A percentile compares a stretch with the other conserved stretches of the same genome.
phyloP scores from a whole-genome alignment of 2,329 filamentous ascomycete genomes.

The Neobulgaria alba region DNA sequence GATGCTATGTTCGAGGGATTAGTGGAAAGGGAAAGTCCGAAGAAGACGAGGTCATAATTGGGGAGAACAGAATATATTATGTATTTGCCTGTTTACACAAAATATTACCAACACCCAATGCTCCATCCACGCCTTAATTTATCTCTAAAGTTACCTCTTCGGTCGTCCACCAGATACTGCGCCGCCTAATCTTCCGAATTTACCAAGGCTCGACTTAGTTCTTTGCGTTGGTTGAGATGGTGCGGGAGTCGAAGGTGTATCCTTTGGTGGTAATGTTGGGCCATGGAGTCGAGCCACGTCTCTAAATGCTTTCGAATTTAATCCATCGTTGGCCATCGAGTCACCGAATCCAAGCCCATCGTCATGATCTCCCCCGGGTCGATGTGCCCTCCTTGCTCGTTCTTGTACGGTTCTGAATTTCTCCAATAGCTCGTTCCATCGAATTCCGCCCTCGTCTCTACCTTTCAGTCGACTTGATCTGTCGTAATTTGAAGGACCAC shows the following conservation, averaged over 20 bases:
- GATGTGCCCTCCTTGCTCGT: conserved; percentile 63
- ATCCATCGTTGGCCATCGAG: conserved; percentile 2
- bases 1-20: conserved; percentile 70
- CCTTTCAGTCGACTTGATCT: conserved; percentile 68
- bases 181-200: conserved; percentile 63
- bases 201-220: conserved; percentile 54
- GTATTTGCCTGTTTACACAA: too few relatives aligned
- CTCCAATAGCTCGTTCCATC: conserved; percentile 87
- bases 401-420: conserved; percentile 93
- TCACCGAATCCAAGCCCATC: conserved; percentile 36
- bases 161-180: conserved; percentile 47
- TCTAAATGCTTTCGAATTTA: conserved; percentile 31
- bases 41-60: conserved; percentile 22
- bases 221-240: conserved; percentile 39
- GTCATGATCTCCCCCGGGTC: conserved; percentile 38
- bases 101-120: too few relatives aligned
- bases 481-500: conserved; percentile 53
- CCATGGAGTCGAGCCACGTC: conserved; percentile 27
- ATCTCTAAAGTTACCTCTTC: conserved; percentile 39
- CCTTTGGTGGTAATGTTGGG: conserved; percentile 42
- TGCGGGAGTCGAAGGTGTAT: conserved; percentile 35
- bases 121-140: not conserved
- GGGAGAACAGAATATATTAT: too few relatives aligned
- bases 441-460: conserved; percentile 75
- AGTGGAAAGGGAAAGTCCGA: conserved; percentile 52